Evolutionary conservation across 2,329 filamentous ascomycete species (phyloP).

Genomic region (Dothideomycetidae sp.): DNA sequence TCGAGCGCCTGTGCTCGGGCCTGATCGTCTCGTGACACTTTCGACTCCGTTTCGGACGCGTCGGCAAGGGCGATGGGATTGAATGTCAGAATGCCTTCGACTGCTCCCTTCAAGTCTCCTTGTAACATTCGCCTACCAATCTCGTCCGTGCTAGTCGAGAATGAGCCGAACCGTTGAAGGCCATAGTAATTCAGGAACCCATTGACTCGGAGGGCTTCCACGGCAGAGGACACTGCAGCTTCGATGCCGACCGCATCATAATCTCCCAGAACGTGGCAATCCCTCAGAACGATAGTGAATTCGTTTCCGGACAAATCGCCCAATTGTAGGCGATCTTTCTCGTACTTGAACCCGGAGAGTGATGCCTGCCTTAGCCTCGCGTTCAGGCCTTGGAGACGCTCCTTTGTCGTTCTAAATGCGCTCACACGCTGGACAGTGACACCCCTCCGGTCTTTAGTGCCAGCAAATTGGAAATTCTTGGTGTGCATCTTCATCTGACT

Average conservation of each 20-base stretch:
- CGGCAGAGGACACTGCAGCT: constrained; percentile 37
- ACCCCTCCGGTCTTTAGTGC: constrained; percentile 80
- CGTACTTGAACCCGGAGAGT: constrained; percentile 62
- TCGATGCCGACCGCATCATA: constrained; percentile 16
- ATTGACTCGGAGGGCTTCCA: constrained; percentile 52
- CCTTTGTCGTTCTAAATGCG: constrained; percentile 43
- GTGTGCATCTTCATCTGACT: constrained; percentile 54
- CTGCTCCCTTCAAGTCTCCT: constrained; percentile 65
- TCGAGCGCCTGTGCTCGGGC: constrained; percentile 66
- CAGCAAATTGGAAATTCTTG: constrained; percentile 66
- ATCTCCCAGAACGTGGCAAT: constrained; percentile 51
- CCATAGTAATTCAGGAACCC: constrained; percentile 98
- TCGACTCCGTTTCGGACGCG: constrained; percentile 26
- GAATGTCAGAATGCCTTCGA: constrained; percentile 63
- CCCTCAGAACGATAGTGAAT: constrained; percentile 81
- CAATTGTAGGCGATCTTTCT: constrained; percentile 56
- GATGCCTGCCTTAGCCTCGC: constrained; percentile 44
- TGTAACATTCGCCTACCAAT: constrained; percentile 74
- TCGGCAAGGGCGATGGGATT: constrained; percentile 44
- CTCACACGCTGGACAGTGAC: constrained; percentile 75
- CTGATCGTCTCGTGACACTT: constrained; percentile 60
- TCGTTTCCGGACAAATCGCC: constrained; percentile 82
- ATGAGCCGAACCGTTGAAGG: constrained; percentile 90
- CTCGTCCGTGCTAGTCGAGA: constrained; percentile 69
- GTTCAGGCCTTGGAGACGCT: constrained; percentile 52